Conservation (phyloP, 371 early-diverging fungal genomes). For the Haplosporangium sp. region DNA sequence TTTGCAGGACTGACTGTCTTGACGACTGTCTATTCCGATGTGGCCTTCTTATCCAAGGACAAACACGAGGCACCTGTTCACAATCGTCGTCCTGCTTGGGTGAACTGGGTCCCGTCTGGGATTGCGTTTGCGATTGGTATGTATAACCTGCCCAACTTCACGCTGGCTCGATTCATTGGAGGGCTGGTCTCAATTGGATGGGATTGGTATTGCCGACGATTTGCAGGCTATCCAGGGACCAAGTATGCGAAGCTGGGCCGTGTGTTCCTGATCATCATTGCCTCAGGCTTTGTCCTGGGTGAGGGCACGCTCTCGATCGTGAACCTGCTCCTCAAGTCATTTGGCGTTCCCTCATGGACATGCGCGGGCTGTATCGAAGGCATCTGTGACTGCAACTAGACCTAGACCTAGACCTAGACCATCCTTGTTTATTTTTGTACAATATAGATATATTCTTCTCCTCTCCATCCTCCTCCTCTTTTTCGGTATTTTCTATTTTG, state of each 20-base stretch:
- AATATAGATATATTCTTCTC: not conserved
- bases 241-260: constrained; percentile 45
- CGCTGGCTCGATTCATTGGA: constrained; percentile 79
- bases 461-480: not conserved
- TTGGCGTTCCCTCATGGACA: constrained; percentile 20
- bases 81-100: constrained; percentile 36
- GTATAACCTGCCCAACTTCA: constrained; percentile 86
- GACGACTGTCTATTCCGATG: constrained; percentile 68
- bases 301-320: constrained; percentile 80
- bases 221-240: constrained; percentile 20
- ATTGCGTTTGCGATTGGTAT: constrained; percentile 90
- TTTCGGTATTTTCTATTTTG: not conserved
- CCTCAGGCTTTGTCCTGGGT: constrained; percentile 86
- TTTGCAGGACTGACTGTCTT: constrained; percentile 70
- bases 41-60: constrained; percentile 65
- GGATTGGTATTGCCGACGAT: constrained; percentile 59
- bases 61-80: constrained; percentile 45
- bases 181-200: constrained; percentile 64
- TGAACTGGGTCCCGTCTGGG: constrained; percentile 72
- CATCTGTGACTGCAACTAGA: constrained; percentile 34
- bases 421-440: not conserved
- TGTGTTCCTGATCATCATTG: constrained; percentile 78
- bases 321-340: constrained; percentile 59
- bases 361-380: constrained; percentile 45
- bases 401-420: not conserved